Base-by-base conservation (phyloP, 768 basidiomycete species). In the Phylloporus scabripes region DNA sequence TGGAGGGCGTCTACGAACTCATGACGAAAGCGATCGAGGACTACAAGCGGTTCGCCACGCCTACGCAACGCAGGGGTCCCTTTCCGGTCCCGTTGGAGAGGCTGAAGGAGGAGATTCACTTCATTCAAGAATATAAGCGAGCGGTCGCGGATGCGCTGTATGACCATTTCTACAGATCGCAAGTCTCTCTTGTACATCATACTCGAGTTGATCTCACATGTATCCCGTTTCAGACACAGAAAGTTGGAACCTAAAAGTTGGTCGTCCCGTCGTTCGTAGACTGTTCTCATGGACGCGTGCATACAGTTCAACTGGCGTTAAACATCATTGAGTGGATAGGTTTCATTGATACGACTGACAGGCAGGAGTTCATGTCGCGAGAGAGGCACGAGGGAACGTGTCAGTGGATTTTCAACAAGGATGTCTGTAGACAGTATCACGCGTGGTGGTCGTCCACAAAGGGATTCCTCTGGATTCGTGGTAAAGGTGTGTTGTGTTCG, bases 391-490 rank as follows among this genome's bases (percentile, higher is more conserved):
- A 57, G 44, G 60, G 52, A 33, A 64, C 62, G 5, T 65, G 60
- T 26, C 43, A 48, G 17, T 63, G 62, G 63, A 33, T 63, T 17
- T 57, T 62, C 34, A 49, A 60, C 15, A 34, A 23, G 20, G 47
- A 62, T 37, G 8, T 55, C 18, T 63, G 60, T 37, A 45, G 34
- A 23, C 29, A 34, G 11, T 64, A 60, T 21, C 46, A 55, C 17
- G 53, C 55, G 7, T 62, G 62, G 61, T 32, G 53, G 49, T 51
- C 42, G 21, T 44, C 55, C 2, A 53, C 45, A 18, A 42, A 54
- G 28, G 60, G 62, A 2, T 62, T 63, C 14, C 51, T 64, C 31
- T 63, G 62, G 61, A 59, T 63, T 45, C 38, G 54, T 31, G 62
- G 61, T 17, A 57, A 53, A 60, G 52, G 61, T 55, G 28, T 39